Evolutionary conservation across 1,139 yeast genomes (phyloP), one percentile per base, ranked within the genome.

Genomic region (Hyphopichia burtonii): DNA sequence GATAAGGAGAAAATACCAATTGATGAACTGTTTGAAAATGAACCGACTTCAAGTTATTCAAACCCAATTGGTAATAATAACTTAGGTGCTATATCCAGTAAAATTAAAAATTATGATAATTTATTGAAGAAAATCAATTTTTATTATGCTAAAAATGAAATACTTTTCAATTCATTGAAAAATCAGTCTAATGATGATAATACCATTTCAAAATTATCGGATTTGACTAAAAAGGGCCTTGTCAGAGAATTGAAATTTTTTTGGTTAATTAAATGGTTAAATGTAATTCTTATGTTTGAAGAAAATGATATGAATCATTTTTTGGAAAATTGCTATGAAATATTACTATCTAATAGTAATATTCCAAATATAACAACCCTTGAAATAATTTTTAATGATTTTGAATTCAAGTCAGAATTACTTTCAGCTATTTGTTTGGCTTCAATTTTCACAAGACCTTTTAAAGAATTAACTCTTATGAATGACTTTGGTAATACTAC

Each of bases 401-500:
- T 46, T 14, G 41, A 44, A 3, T 41, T 65, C 38, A 51, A 51
- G 38, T 43, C 60, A 3, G 56, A 54, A 37, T 44, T 66, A 6
- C 43, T 66, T 20, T 44, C 54, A 4, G 53, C 65, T 58, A 59
- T 56, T 41, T 58, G 58, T 5, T 48, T 65, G 9, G 59, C 60
- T 3, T 46, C 58, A 23, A 48, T 67, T 1, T 58, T 65, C 12
- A 41, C 59, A 12, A 56, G 59, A 40, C 68, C 73, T 4, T 66
- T 65, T 47, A 58, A 55, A 36, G 55, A 54, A n/a, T 50, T 67
- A 35, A 47, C 60, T 1, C 53, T 63, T 28, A 41, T 53, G 11
- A 56, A 54, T 20, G 25, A 25, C 2, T 12, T 15, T 19, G 3
- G 12, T 19, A 20, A 23, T 6, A n/a, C 5, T n/a, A 15, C 9